Percentiles rank a stretch among this genome's conserved stretches.
Conservation (phyloP, 2,329 filamentous ascomycete species). For the Furcasterigmium furcatum region DNA sequence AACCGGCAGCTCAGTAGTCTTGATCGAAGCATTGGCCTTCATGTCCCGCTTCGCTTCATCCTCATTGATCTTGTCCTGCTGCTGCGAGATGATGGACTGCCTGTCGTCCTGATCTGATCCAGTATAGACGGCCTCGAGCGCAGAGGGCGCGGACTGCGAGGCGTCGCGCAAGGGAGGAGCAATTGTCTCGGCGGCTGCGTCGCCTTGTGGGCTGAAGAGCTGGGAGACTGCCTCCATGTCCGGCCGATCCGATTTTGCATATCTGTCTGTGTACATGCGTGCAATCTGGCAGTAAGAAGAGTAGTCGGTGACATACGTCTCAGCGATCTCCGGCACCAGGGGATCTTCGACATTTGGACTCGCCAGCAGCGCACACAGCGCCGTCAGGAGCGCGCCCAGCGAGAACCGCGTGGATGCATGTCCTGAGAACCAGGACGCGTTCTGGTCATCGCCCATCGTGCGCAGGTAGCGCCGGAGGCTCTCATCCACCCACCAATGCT, state of each 20-base stretch:
- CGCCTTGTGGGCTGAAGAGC: no score
- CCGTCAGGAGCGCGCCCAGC: slow-evolving; percentile 13
- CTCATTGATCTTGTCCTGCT: no score
- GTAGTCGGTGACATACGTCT: slow-evolving; percentile 12
- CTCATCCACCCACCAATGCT: slow-evolving; percentile 13
- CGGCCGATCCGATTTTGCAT: not conserved
- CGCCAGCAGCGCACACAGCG: slow-evolving; percentile 14
- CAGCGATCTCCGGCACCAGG: slow-evolving; percentile 16
- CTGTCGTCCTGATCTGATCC: no score
- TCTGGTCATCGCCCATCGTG: not conserved
- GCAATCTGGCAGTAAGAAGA: not conserved
- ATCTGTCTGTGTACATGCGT: not conserved
- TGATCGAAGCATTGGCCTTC: no score
- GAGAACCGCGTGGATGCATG: slow-evolving; percentile 4
- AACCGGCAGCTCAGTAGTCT: no score
- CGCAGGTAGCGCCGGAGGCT: slow-evolving; percentile 1
- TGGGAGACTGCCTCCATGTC: not conserved
- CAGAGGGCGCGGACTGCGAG: no score
- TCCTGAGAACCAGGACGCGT: slow-evolving; percentile 6
- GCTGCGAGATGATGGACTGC: no score
- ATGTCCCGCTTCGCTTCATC: no score
- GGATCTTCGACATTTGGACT: slow-evolving; percentile 15
- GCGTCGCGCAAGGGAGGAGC: no score
- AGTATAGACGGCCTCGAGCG: no score
- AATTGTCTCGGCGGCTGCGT: no score